A percentile compares a stretch with the other conserved stretches of the same genome.
Evolutionary conservation across 2,329 filamentous ascomycete species (phyloP).

Genomic region (Bertia moriformis): DNA sequence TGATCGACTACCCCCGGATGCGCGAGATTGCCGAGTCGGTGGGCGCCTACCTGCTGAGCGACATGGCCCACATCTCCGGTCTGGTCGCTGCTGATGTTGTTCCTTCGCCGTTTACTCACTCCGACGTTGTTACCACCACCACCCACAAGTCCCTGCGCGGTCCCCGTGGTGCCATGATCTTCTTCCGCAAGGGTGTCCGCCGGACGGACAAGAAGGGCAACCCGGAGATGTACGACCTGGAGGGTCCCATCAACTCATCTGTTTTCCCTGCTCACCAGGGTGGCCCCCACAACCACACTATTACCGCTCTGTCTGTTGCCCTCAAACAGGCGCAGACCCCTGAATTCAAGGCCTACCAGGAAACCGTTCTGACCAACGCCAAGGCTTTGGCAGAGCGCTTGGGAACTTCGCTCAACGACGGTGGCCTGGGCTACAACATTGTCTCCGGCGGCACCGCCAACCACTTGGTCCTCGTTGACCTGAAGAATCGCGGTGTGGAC

Average conservation of each 20-base stretch:
- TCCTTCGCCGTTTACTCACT: conserved; percentile 79
- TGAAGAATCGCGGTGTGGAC: conserved; percentile 53
- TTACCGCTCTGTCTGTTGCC: conserved; percentile 62
- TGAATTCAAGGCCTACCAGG: conserved; percentile 61
- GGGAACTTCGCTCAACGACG: conserved; percentile 32
- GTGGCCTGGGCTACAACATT: conserved; percentile 48
- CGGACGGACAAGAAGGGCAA: conserved; percentile 59
- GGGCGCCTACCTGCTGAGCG: conserved; percentile 85
- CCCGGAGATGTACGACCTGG: conserved; percentile 55
- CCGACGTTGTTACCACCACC: conserved; percentile 94
- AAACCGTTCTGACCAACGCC: conserved; percentile 57
- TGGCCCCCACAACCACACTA: conserved; percentile 68
- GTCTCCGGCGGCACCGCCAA: conserved; percentile 63
- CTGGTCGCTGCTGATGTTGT: conserved; percentile 87
- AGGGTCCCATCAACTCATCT: conserved; percentile 61
- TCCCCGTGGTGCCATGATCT: conserved; percentile 98
- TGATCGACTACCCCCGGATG: conserved; percentile 95
- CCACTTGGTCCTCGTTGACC: conserved; percentile 61
- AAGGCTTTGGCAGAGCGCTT: conserved; percentile 42
- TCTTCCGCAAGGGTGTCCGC: conserved; percentile 94
- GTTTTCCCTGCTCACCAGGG: conserved; percentile 69
- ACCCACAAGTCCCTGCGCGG: conserved; percentile 98
- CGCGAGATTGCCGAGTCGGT: conserved; percentile 87
- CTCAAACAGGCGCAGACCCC: conserved; percentile 58
- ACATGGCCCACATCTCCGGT: conserved; percentile 98